Conservation (phyloP, 495 filamentous ascomycete genomes). For the Lasiosphaeris hirsuta region DNA sequence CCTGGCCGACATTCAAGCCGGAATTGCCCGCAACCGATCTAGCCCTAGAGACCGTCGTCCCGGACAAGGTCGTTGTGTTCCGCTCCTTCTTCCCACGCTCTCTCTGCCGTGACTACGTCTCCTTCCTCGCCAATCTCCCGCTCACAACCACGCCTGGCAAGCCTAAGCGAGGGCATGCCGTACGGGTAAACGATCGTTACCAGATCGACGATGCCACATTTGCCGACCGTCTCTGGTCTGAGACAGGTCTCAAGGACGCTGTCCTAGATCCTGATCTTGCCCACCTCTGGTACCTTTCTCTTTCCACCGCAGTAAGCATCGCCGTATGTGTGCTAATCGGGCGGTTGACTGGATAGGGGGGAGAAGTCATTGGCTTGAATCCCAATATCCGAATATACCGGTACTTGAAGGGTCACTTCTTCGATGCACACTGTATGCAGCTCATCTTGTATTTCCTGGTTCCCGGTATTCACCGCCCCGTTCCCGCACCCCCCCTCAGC, state of each 20-base stretch:
- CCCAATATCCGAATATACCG: slow-evolving; percentile 88
- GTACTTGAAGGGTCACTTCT: slow-evolving; percentile 85
- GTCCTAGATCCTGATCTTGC: slow-evolving; percentile 31
- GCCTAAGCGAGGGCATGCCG: slow-evolving; percentile 80
- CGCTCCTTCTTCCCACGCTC: slow-evolving; percentile 73
- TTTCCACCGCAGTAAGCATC: not conserved
- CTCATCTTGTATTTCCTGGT: slow-evolving; percentile 15
- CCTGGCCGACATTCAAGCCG: slow-evolving; percentile 79
- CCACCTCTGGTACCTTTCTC: slow-evolving; percentile 31
- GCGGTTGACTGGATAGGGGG: slow-evolving; percentile 64
- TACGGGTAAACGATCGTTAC: slow-evolving; percentile 88
- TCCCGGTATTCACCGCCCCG: not conserved
- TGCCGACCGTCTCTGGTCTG: slow-evolving; percentile 68
- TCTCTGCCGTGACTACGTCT: slow-evolving; percentile 77
- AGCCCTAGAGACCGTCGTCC: slow-evolving; percentile 48
- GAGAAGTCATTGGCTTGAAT: slow-evolving; percentile 80
- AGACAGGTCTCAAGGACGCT: slow-evolving; percentile 56
- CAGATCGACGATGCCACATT: slow-evolving; percentile 76
- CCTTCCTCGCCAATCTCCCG: slow-evolving; percentile 71
- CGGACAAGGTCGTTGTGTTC: slow-evolving; percentile 70
- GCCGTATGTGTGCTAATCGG: not conserved
- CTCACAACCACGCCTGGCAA: slow-evolving; percentile 77
- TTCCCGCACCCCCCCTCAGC: not conserved
- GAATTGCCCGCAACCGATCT: slow-evolving; percentile 67
- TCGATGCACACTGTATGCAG: slow-evolving; percentile 83